These are phyloP conservation scores for Boletus subparvulus DNA, from an alignment of 768 basidiomycete genomes.

Conservation along the genomic window DNA sequence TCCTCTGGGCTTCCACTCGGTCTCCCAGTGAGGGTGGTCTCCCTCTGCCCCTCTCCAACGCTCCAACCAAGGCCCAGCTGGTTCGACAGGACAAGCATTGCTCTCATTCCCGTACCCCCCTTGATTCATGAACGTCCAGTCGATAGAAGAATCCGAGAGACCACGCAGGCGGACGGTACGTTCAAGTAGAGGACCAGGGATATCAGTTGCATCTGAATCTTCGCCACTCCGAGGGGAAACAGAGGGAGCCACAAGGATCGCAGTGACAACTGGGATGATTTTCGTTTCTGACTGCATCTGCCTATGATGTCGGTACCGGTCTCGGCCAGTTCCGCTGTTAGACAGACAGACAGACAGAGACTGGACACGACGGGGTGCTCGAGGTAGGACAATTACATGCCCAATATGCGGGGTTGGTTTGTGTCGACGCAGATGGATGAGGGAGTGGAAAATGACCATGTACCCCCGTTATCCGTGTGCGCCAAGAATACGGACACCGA, in stretches of 20 bases:
- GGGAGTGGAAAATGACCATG: conserved; percentile 16
- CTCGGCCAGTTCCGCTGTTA: conserved; percentile 18
- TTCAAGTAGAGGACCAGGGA: too few relatives aligned
- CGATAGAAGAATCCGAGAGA: too few relatives aligned
- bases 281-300: conserved; percentile 17
- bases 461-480: conserved; percentile 18
- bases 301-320: conserved; percentile 13
- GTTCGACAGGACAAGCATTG: too few relatives aligned
- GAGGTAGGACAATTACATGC: conserved; percentile 81
- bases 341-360: too few relatives aligned
- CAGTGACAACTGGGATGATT: conserved; percentile 50
- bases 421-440: conserved; percentile 8
- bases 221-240: conserved; percentile 22
- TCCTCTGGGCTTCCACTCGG: too few relatives aligned
- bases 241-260: conserved; percentile 62
- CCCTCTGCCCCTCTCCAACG: too few relatives aligned
- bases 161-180: too few relatives aligned
- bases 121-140: too few relatives aligned
- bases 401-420: conserved; percentile 48
- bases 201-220: conserved; percentile 43
- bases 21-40: too few relatives aligned
- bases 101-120: too few relatives aligned
- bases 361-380: conserved; percentile 31
- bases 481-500: conserved; percentile 45
- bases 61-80: too few relatives aligned